Evolutionary conservation across 345 rosid species (phyloP), one percentile per base, ranked within the genome.

Genomic region (Euphorbia pulcherrima): DNA sequence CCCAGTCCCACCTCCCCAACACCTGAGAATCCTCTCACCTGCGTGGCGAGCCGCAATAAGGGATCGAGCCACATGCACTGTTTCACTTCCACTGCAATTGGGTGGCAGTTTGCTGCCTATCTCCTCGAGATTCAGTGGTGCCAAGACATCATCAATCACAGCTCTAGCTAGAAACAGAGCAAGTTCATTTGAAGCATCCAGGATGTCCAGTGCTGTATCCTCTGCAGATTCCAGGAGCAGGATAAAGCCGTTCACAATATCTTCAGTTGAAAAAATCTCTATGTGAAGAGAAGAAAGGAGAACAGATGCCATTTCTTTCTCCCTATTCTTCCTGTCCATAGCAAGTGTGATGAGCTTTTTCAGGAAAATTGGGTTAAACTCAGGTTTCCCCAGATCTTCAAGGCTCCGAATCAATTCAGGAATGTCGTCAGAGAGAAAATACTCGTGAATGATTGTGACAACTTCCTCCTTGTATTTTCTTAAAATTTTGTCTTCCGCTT

Each of bases 1-100:
- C 9, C 99, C 97, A 0, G 92, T 89, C 40, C 99, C 99, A 59
- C 99, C 99, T 3, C 99, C 99, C 99, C 99, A 95, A 74, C 99
- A 89, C 80, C 99, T 83, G 62, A 95, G 78, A 79, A 95, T 74
- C 82, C 99, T 92, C 83, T 95, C 99, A 0, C 97, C 99, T 28
- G 99, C 90, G 72, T 95, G 99, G 53, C 97, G 86, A 11, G 97
- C 97, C n/a, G 90, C 86, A 35, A 90, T 72, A 11, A 95, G 92
- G 0, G 97, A 81, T 74, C 88, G 78, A 28, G 90, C 99, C 83
- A 88, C 74, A 14, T 80, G 84, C 24, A 90, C 84, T 0, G 97
- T 95, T 75, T 92, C 94, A 1, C 83, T 83, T 52, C 99, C 99
- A 4, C 97, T 86, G 75, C 96, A 89, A 65, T 83, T 86, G 44